Percentiles rank a stretch among this genome's conserved stretches.
These are phyloP conservation scores for Microcos paniculata DNA, from an alignment of 345 rosid species.

Conservation along the genomic window DNA sequence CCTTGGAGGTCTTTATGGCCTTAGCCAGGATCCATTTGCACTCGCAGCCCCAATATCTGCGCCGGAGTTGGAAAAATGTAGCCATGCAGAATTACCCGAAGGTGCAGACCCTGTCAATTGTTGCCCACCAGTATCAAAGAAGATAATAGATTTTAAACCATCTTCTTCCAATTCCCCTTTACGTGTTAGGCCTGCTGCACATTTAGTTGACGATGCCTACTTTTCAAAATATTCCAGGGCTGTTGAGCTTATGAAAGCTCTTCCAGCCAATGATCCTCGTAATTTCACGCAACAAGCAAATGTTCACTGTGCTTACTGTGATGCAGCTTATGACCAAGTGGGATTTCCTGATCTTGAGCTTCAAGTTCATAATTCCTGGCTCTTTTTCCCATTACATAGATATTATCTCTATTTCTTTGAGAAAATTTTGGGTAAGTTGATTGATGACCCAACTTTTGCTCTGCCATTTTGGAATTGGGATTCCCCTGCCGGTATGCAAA, in stretches of 20 bases:
- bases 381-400: slow-evolving; percentile 63
- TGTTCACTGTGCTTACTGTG: slow-evolving; percentile 69
- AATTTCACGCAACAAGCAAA: slow-evolving; percentile 56
- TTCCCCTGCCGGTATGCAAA: slow-evolving; percentile 48
- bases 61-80: slow-evolving; percentile 41
- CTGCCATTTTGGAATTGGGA: slow-evolving; percentile 74
- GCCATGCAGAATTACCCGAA: slow-evolving; percentile 38
- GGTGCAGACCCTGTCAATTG: slow-evolving; percentile 34
- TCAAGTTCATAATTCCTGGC: slow-evolving; percentile 58
- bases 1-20: slow-evolving; percentile 51
- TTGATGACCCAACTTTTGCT: slow-evolving; percentile 54
- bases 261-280: slow-evolving; percentile 58
- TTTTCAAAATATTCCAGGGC: slow-evolving; percentile 46
- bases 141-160: slow-evolving; percentile 39
- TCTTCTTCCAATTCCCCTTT: slow-evolving; percentile 24
- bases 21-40: slow-evolving; percentile 31
- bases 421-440: slow-evolving; percentile 51
- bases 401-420: slow-evolving; percentile 52
- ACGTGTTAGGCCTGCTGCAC: slow-evolving; percentile 52
- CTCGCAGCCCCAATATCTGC: slow-evolving; percentile 40
- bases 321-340: slow-evolving; percentile 49
- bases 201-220: slow-evolving; percentile 34
- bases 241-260: slow-evolving; percentile 52
- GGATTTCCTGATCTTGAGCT: slow-evolving; percentile 51
- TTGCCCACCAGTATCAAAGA: slow-evolving; percentile 48